Base-by-base conservation (phyloP, 202 grass and related monocot species). In the Panicum virgatum region DNA sequence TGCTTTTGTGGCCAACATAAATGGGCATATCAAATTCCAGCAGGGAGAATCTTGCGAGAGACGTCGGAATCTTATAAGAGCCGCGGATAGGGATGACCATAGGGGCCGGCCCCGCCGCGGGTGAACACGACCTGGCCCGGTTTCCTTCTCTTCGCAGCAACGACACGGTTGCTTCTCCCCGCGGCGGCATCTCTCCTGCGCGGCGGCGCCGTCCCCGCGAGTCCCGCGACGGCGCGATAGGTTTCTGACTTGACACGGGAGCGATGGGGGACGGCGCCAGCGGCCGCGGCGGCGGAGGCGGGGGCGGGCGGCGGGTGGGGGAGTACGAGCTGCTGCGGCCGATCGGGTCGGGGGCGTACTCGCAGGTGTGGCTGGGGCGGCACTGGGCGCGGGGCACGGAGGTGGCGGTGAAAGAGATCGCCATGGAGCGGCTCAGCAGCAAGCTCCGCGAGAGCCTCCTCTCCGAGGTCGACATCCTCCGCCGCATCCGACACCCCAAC, bases 351-450 rank as follows among this genome's bases (percentile, higher is more conserved):
- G 96, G 96, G 59, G 90, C 96, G 42, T 98, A 91, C 91, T 95
- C 96, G 26, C 77, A 82, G 61, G 96, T 98, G 39, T 98, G 92
- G 92, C 63, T 88, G 54, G 96, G 86, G 32, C 62, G 74, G 76
- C 90, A 90, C 87, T 58, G 75, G 53, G 67, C 26, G 11, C 57
- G 57, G 60, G 92, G 73, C 9, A 89, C 75, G 23, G 92, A 90
- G 87, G 96, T 98, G 66, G 96, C 96, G 23, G 83, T 98, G 42
- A 98, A 98, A 85, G 96, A 96, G 92, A 98, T 98, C 66, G 66
- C 78, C 62, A 85, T 98, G 83, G 92, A 96, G 8, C 82, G 90
- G 30, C 77, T 98, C 34, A 90, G 78, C 85, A 83, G 60, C 73
- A 98, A 98, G 90, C 92, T 98, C 80, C 92, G 90, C 37, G 92